Evolutionary conservation across 441 rosid species (phyloP), one percentile per base, ranked within the genome.

Genomic region (Euphorbia schlechtendalii): DNA sequence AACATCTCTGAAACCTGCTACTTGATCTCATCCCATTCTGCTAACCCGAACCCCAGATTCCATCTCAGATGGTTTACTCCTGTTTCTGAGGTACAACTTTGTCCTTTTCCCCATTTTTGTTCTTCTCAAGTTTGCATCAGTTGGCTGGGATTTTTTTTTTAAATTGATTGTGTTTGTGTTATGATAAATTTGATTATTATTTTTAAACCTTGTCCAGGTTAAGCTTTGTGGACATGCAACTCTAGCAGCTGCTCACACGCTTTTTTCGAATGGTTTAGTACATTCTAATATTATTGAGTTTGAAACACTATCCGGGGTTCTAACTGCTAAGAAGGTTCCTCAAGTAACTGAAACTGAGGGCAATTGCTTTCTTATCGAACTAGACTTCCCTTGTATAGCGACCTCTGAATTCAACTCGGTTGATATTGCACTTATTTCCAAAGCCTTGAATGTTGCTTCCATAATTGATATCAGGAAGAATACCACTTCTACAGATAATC

Each of bases 141-240:
- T 13, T 45, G 49, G 49, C 3, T 45, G 41, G 10, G 41, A 38
- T 38, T 8, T 1, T 5, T 41, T 41, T 41, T 32, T 32, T 6
- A 2, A 41, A 13, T 41, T 13, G 46, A 12, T 41, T 5, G 21
- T 18, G 21, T 48, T 48, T n/a, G 7, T 48, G 5, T 45, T 0
- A 6, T 1, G 17, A 18, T 45, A 2, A 4, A 45, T 45, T 45
- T 45, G 4, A 4, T 30, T 3, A 2, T 2, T 32, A n/a, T 49
- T 21, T 2, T 1, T 14, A 59, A 11, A 12, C 22, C 65, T 71
- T 64, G 11, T 25, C 67, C 77, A 92, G 96, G 84, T 87, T 24
- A 30, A 70, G 0, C 87, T 92, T 14, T 89, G 98, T 49, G 98
- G 96, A 34, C 98, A 92, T 70, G 98, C 86, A 55, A 92, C 98